Base-by-base conservation (phyloP, 2,329 filamentous ascomycete species). In the Fusarium penzigii region DNA sequence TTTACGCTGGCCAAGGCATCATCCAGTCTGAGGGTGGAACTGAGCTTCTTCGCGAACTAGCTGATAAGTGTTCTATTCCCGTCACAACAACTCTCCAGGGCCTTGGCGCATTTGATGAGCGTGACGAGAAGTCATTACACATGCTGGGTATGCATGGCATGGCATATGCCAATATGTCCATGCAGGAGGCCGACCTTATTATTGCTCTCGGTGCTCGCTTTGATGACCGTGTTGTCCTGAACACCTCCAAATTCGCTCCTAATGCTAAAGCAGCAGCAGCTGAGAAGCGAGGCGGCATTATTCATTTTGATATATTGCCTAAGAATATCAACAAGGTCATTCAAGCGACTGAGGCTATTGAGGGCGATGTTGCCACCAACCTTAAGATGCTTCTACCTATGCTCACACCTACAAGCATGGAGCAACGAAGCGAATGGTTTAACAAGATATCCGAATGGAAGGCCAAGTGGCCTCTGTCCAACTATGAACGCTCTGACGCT, bases 281-380 rank as follows among this genome's bases (percentile, higher is more conserved):
- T 11, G 90, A 96, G 76, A 86, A 86, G 48, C 89, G 92, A 57
- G 94, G 94, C 65, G 94, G 94, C 67, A 97, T 99, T 65, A 84
- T 97, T 14, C 93, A 99, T 74, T 97, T 97, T 67, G 93, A 97
- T 71, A 93, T 99, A 66, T 89, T 97, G 88, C 93, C 94, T 65
- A 99, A 99, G 86, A 97, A 99, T 79, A 97, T 97, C 78, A 97
- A 97, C 85, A 99, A 97, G 83, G 92, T 97, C 40, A 89, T 99
- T 13, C 91, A 97, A 75, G 92, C 93, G 8, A 97, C 90, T 40
- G 92, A 97, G 76, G 93, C 94, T 42, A 87, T 97, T 16, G 93
- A 96, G 75, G 94, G 94, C 53, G 93, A 97, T 68, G 90, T 96
- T 29, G 86, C 87, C 3, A 77, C 86, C 16, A 97, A 96, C 72